A percentile compares a stretch with the other conserved stretches of the same genome.
These are phyloP conservation scores for Candida tropicalis DNA, from an alignment of 1,139 yeast genomes.

Conservation along the genomic window DNA sequence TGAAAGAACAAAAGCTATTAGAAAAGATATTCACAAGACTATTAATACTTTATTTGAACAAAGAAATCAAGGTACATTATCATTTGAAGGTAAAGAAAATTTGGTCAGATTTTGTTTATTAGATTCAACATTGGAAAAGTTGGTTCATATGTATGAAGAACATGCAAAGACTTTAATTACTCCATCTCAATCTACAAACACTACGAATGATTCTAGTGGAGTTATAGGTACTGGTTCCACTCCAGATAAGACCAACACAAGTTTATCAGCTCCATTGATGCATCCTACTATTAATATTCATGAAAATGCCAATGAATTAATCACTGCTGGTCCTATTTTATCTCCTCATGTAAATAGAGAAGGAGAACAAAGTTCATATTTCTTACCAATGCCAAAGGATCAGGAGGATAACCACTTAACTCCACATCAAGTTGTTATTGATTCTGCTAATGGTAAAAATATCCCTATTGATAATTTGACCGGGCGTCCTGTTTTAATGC, in stretches of 20 bases:
- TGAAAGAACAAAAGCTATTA: conserved; percentile 43
- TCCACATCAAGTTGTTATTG: conserved; percentile 74
- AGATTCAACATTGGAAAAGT: conserved; percentile 47
- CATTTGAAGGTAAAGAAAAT: conserved; percentile 49
- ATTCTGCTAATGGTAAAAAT: conserved; percentile 53
- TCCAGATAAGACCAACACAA: not conserved
- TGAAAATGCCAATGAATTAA: conserved; percentile 51
- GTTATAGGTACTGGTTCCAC: not conserved
- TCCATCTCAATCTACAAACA: conserved; percentile 25
- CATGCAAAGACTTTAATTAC: conserved; percentile 26
- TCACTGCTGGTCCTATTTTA: conserved; percentile 57
- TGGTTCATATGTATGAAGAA: conserved; percentile 47
- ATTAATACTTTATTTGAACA: conserved; percentile 43
- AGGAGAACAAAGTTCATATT: conserved; percentile 17
- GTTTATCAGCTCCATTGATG: not conserved
- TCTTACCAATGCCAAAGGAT: conserved; percentile 10
- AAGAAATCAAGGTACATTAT: conserved; percentile 38
- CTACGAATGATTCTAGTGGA: conserved; percentile 7
- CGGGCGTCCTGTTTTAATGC: conserved; percentile 69
- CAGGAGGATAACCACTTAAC: conserved; percentile 33
- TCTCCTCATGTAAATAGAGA: conserved; percentile 35
- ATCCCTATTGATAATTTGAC: conserved; percentile 68
- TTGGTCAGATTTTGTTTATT: conserved; percentile 45
- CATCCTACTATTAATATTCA: conserved; percentile 30
- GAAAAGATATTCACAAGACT: conserved; percentile 43